These are phyloP conservation scores for Oldenlandia corymbosa DNA, from an alignment of 257 asterid genomes.

Conservation along the genomic window DNA sequence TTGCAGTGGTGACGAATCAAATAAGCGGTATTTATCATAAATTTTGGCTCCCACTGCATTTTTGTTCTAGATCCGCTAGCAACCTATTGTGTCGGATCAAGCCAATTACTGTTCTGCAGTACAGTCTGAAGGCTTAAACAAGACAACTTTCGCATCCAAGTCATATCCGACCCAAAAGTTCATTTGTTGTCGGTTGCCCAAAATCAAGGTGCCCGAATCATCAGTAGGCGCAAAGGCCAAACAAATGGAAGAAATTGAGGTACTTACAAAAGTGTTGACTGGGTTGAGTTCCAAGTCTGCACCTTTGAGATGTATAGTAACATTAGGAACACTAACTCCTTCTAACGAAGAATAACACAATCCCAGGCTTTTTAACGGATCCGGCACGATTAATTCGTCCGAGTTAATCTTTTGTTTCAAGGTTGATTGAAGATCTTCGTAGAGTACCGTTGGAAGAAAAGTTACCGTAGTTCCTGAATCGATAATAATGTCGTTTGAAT, in stretches of 20 bases:
- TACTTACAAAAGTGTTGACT: conserved; percentile 23
- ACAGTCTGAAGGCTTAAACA: conserved; percentile 18
- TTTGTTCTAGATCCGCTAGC: too few relatives aligned
- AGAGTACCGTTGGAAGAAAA: conserved; percentile 31
- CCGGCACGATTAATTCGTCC: conserved; percentile 2
- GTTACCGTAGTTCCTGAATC: conserved; percentile 62
- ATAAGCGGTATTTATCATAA: too few relatives aligned
- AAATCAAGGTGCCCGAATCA: conserved; percentile 7
- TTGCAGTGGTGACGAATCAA: too few relatives aligned
- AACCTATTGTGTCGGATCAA: too few relatives aligned
- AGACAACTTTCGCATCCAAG: conserved; percentile 5
- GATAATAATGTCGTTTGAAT: conserved; percentile 42
- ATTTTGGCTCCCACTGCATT: too few relatives aligned
- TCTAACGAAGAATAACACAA: conserved; percentile 31
- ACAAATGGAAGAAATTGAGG: conserved; percentile 24
- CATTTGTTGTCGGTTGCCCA: conserved; percentile 31
- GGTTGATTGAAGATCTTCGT: conserved; percentile 6
- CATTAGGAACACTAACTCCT: conserved; percentile 17
- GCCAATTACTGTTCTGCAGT: background rate
- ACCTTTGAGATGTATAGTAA: conserved; percentile 48
- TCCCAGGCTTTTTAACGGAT: conserved; percentile 24
- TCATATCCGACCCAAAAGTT: conserved; percentile 25
- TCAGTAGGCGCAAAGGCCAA: conserved; percentile 35
- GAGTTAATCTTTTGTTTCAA: conserved; percentile 15
- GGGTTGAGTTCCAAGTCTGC: conserved; percentile 48